These are phyloP conservation scores for Termitomyces sp. DNA, from an alignment of 768 basidiomycete genomes.

Conservation along the genomic window DNA sequence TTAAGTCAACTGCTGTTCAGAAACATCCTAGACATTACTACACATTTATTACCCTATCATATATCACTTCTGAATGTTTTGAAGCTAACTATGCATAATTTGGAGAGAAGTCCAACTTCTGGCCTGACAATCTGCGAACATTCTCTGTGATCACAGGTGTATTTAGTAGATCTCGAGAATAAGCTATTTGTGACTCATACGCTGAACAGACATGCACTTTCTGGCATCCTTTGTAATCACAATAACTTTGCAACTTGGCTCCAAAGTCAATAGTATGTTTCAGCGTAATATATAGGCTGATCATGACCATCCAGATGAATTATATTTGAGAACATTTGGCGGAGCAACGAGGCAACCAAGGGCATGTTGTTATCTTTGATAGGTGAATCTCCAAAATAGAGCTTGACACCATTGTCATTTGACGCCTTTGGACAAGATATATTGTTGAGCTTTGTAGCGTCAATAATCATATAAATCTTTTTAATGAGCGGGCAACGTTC, in stretches of 20 bases:
- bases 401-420: not conserved
- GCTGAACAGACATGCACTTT: not conserved
- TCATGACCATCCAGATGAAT: not conserved
- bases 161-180: not conserved
- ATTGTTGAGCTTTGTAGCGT: not conserved
- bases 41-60: not conserved
- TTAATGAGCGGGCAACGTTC: not conserved
- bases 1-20: too few species aligned
- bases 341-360: not conserved
- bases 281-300: too few species aligned
- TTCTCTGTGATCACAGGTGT: not conserved
- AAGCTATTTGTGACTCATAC: not conserved
- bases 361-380: not conserved
- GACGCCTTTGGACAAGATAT: not conserved
- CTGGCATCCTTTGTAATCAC: not conserved
- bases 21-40: too few species aligned
- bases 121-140: not conserved
- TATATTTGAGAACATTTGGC: not conserved
- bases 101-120: not conserved
- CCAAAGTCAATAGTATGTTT: not conserved
- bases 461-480: not conserved
- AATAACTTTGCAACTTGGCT: not conserved
- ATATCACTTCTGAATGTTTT: not conserved
- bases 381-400: not conserved
- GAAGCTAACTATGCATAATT: too few species aligned